Base-by-base conservation (phyloP, 345 rosid species). In the Melaleuca alternifolia region DNA sequence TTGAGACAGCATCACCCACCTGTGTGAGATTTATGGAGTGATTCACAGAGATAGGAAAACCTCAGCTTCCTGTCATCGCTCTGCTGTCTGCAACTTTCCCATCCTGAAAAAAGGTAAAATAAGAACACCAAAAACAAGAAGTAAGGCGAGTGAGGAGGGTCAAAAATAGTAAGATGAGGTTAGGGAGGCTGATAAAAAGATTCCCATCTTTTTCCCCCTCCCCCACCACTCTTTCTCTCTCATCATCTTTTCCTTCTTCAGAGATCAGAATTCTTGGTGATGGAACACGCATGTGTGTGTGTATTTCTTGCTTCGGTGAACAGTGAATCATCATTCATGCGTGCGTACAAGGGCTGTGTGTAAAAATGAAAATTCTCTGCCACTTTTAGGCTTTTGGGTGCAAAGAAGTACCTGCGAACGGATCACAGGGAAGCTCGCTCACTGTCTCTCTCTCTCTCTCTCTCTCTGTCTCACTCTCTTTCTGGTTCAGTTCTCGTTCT, bases 71-170 rank as follows among this genome's bases (percentile, higher is more conserved):
- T 71, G 79, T 37, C 79, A 71, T 71, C 79, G 46, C 24, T 33
- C 79, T 77, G 79, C 79, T n/a, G 57, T 94, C 94, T 93, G 96
- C 97, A 91, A 92, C 92, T 91, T 87, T 87, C 87, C 86, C 88
- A 82, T 50, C 87, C 91, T 86, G 89, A 89, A 91, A 88, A 91
- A 91, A 87, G 89, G 86, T 54, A 90, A 90, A 85, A 89, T 52
- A 54, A 87, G 85, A 79, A 26, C 85, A 87, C 54, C 84, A 87
- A 84, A 77, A 87, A 87, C 88, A 86, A 83, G 90, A 84, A 51
- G 89, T 56, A 56, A 88, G 84, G 84, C 87, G 52, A 54, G 85
- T 24, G 87, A 87, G 89, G 46, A 83, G 85, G 26, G 23, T 51
- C 16, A 85, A 56, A 37, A 56, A 23, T 18, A 71, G 71, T 86